Evolutionary conservation across 108 stramenopile species (phyloP), one percentile per base, ranked within the genome.

Genomic region (Cyclotella cryptica): DNA sequence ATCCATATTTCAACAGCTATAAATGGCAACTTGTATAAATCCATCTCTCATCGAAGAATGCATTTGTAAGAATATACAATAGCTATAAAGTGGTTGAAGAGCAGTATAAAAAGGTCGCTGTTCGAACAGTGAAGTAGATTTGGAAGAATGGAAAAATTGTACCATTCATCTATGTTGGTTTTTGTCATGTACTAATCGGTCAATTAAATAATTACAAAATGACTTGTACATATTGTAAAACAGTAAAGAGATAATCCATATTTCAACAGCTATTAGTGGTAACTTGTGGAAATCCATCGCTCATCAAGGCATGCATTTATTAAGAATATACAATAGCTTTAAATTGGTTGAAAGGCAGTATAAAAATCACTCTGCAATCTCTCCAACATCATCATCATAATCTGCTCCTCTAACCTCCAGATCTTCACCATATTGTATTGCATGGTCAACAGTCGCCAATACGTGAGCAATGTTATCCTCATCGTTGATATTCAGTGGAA

Each of bases 391-490:
- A 69, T 81, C 86, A 64, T 87, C 87, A 27, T 80, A 82, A 41
- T 89, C 92, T 18, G 83, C 84, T 9, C 86, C 90, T 22, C 84
- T 54, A 9, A 96, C 93, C 68, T 99, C 98, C 55, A 90, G 72
- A 51, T 97, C 93, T 84, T 98, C 98, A 10, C 98, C 98, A 78
- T 96, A 98, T 76, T 98, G 98, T 66, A 96, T 89, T 11, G 92
- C 89, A 77, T 95, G 90, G 86, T 99, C 98, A 0, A 95, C 93
- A 55, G 89, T 88, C 15, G 88, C 85, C 69, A 99, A 72, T 10
- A 97, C 88, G 55, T 89, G 81, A 45, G 93, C 86, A 24, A 97
- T 86, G 24, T 90, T 94, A 35, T 98, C 96, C 72, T 99, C 99
- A 75, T 97, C 96, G 21, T 74, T 88, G 46, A 97, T 90, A 69